Percentiles rank a stretch among this genome's conserved stretches.
Conservation (phyloP, 352 stramenopile species). For the Globisporangium viniferum region DNA sequence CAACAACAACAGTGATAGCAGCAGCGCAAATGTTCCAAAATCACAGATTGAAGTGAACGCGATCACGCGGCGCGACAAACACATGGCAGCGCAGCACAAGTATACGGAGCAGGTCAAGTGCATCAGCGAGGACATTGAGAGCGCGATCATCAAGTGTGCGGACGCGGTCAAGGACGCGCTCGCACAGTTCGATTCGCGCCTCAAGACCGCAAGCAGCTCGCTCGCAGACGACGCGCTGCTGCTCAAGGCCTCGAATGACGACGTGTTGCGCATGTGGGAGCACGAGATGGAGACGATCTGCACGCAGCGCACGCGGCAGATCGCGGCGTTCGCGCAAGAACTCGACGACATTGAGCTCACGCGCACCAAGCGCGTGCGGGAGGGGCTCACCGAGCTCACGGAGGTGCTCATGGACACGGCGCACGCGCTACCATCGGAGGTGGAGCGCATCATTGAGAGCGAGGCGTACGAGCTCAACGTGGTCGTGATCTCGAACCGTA, state of each 20-base stretch:
- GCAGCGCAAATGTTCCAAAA: neutral
- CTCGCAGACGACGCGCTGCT: slow-evolving; percentile 37
- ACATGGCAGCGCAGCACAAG: slow-evolving; percentile 45
- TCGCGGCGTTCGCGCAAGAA: slow-evolving; percentile 37
- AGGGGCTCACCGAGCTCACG: slow-evolving; percentile 42
- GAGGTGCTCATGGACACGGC: slow-evolving; percentile 60
- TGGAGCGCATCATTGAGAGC: slow-evolving; percentile 70
- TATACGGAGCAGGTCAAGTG: slow-evolving; percentile 52
- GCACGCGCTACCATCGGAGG: slow-evolving; percentile 55
- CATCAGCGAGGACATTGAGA: slow-evolving; percentile 65
- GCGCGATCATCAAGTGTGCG: slow-evolving; percentile 42
- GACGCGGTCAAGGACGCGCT: slow-evolving; percentile 64
- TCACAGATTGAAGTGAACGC: slow-evolving; percentile 58
- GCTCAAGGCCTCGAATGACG: slow-evolving; percentile 31
- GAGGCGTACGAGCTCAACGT: slow-evolving; percentile 78
- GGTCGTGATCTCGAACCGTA: slow-evolving; percentile 79
- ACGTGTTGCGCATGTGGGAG: slow-evolving; percentile 40
- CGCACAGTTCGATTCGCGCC: slow-evolving; percentile 27
- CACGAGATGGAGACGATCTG: slow-evolving; percentile 36
- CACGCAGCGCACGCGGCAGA: slow-evolving; percentile 33
- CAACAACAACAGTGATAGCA: neutral
- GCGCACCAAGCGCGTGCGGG: slow-evolving; percentile 39
- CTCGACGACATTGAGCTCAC: slow-evolving; percentile 56
- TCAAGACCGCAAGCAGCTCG: slow-evolving; percentile 18
- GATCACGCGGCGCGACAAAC: slow-evolving; percentile 45